phyloP scores from a whole-genome alignment of 441 rosid genomes.

The Aleurites moluccanus region DNA sequence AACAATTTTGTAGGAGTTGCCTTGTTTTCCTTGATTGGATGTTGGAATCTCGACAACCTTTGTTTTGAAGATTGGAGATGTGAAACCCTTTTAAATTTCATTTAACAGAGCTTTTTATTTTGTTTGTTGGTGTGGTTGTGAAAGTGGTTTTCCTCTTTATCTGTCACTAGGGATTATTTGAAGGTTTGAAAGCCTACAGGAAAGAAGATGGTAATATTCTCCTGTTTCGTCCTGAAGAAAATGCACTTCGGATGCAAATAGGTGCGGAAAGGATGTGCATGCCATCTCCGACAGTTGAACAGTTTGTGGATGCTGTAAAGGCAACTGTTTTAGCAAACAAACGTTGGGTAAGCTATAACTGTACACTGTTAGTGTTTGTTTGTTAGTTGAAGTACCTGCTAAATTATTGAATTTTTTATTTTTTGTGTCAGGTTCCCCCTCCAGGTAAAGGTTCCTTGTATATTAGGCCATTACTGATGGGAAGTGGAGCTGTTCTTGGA shows the following conservation, averaged over 20 bases:
- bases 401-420: constrained; percentile 17
- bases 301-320: constrained; percentile 54
- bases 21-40: background rate
- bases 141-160: background rate
- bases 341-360: constrained; percentile 40
- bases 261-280: constrained; percentile 63
- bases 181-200: constrained; percentile 53
- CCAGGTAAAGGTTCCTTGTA: constrained; percentile 53
- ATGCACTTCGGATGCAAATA: constrained; percentile 41
- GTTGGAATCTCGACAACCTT: background rate
- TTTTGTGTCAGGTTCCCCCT: constrained; percentile 51
- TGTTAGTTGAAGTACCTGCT: constrained; percentile 1
- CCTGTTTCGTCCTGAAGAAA: constrained; percentile 52
- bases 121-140: background rate
- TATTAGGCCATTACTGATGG: constrained; percentile 52
- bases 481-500: constrained; percentile 62
- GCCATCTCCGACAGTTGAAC: constrained; percentile 50
- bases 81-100: background rate
- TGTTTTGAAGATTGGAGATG: constrained; percentile 5
- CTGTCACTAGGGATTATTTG: constrained; percentile 47
- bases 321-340: constrained; percentile 46
- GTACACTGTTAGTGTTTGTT: background rate
- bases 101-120: background rate
- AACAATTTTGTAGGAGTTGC: background rate
- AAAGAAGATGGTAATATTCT: constrained; percentile 42